Evolutionary conservation across 2,329 filamentous ascomycete species (phyloP), one percentile per base, ranked within the genome.

Genomic region (Phoma sp.): DNA sequence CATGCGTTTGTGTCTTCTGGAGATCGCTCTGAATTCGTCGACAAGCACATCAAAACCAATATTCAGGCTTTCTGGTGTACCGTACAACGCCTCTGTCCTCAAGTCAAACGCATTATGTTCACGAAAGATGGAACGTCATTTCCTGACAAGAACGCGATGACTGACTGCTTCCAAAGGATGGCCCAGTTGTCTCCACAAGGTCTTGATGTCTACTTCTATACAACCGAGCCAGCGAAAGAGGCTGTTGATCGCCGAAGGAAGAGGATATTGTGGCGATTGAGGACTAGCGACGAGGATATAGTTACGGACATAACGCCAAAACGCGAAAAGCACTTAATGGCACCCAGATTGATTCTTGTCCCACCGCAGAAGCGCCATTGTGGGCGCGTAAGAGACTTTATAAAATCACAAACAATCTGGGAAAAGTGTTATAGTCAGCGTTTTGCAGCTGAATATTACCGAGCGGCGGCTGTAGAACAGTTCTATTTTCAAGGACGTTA

Each of bases 201-300:
- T n/a, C 49, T 58, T 23, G 37, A 45, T n/a, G 33, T 58, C 28
- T 49, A 33, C 20, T 29, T 51, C 34, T 42, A 38, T 25, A 32
- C 42, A 2, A 20, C 38, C n/a, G 40, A 43, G 25, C 26, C 20
- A 32, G 21, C 26, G 10, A 1, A 37, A 39, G 18, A 47, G 23
- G 32, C 15, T 30, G 9, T 23, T 25, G 28, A 23, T 23, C 28
- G 37, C 32, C 50, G 38, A 29, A 18, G 29, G 37, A 34, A 46
- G 36, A 54, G 51, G 25, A 33, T 36, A 32, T 30, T 54, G 7
- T 55, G 56, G 56, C 51, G 38, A 42, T 11, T 47, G n/a, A 47
- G 30, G 15, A 15, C 42, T n/a, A 15, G 42, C n/a, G 11, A 46
- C 23, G 21, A 34, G 23, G 37, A 28, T 26, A 11, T 20, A 28